phyloP scores from a whole-genome alignment of 257 asterid genomes.

The Solanum sitiens region DNA sequence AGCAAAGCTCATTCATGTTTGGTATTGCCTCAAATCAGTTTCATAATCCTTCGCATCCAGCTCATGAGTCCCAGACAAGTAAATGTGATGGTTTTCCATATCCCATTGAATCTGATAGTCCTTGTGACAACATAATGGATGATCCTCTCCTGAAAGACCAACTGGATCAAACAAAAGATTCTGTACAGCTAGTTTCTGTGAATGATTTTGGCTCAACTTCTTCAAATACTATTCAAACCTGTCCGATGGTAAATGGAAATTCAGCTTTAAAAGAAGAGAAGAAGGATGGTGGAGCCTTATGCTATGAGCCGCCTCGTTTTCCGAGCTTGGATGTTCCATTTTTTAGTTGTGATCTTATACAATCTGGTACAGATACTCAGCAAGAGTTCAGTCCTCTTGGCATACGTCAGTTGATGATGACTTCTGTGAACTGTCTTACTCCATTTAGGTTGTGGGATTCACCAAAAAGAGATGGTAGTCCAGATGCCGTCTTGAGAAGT shows the following conservation, averaged over 20 bases:
- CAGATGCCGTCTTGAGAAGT: conserved; percentile 70
- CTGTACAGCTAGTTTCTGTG: conserved; percentile 35
- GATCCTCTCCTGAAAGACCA: conserved; percentile 8
- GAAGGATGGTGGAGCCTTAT: conserved; percentile 54
- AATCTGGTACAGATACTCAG: conserved; percentile 60
- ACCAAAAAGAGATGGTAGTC: conserved; percentile 72
- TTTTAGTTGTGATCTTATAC: conserved; percentile 84
- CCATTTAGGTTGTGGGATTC: conserved; percentile 88
- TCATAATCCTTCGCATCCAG: conserved; percentile 24
- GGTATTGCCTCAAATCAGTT: conserved; percentile 30
- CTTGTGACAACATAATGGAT: conserved; percentile 14
- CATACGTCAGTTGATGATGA: conserved; percentile 83
- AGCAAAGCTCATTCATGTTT: conserved; percentile 24
- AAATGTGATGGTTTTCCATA: conserved; percentile 24
- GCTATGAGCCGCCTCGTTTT: conserved; percentile 91
- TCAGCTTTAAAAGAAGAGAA: conserved; percentile 20
- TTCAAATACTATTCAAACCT: conserved; percentile 23
- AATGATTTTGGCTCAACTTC: conserved; percentile 41
- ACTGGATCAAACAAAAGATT: conserved; percentile 23
- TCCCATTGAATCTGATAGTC: conserved; percentile 22
- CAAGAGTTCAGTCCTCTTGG: conserved; percentile 98
- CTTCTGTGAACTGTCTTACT: conserved; percentile 44
- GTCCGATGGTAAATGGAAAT: conserved; percentile 22
- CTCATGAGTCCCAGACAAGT: conserved; percentile 22
- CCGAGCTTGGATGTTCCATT: conserved; percentile 87